Percentiles rank a stretch among this genome's conserved stretches.
phyloP scores from a whole-genome alignment of 2,329 filamentous ascomycete genomes.

The Ascochyta viciae-villosae region DNA sequence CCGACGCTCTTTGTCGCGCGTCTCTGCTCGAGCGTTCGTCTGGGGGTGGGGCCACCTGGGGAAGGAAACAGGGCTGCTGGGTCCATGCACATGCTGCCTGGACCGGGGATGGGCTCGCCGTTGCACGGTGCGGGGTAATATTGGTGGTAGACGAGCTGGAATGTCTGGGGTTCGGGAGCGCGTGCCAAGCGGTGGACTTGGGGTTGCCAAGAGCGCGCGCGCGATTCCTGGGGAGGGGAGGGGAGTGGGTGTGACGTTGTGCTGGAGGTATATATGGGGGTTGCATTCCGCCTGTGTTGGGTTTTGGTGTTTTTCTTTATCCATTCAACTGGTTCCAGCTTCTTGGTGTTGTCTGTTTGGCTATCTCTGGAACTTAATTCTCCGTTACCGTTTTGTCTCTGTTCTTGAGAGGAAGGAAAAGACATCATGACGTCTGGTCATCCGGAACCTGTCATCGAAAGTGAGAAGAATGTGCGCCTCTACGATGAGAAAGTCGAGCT shows the following conservation, averaged over 20 bases:
- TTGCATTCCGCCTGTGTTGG: no score
- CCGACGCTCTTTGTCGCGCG: background rate
- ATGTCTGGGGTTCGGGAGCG: constrained; percentile 20
- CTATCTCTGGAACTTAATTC: no score
- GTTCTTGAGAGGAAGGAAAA: constrained; percentile 13
- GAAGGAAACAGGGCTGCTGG: background rate
- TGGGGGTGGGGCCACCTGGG: background rate
- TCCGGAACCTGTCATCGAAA: constrained; percentile 11
- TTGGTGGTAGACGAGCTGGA: background rate
- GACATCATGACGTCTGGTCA: background rate
- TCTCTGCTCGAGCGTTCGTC: background rate
- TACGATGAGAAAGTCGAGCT: constrained; percentile 31
- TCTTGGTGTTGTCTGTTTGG: no score
- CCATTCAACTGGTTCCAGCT: no score
- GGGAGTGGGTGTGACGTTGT: background rate
- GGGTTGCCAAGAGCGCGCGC: constrained; percentile 21
- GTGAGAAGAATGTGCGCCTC: constrained; percentile 24
- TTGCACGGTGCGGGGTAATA: constrained; percentile 33
- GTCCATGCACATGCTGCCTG: no score
- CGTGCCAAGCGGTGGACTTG: background rate
- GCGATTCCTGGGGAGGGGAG: background rate
- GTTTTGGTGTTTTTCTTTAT: no score
- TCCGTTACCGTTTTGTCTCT: background rate
- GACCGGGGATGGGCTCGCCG: background rate
- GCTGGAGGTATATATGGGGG: no score